phyloP scores from a whole-genome alignment of 2,329 filamentous ascomycete genomes.

The Fusarium foetens region DNA sequence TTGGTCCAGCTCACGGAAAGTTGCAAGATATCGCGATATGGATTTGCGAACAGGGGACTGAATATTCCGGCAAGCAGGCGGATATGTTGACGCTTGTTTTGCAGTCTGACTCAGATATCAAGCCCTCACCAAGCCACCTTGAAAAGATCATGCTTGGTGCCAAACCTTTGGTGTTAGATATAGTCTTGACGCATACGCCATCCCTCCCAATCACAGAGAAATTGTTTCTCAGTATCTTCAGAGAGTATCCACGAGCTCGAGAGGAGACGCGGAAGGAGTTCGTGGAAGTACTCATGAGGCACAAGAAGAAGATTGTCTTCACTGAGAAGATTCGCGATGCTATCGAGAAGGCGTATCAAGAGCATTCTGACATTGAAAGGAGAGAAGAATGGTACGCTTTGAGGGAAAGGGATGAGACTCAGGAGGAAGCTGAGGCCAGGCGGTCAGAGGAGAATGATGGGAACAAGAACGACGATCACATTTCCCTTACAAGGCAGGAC shows the following conservation, averaged over 20 bases:
- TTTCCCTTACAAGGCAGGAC: accelerated
- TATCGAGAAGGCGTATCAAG: background rate
- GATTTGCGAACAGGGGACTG: background rate
- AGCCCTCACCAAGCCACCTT: background rate
- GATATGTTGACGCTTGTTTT: background rate
- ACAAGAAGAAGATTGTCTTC: background rate
- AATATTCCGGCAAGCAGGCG: background rate
- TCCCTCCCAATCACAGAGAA: background rate
- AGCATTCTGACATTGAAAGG: background rate
- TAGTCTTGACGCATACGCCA: background rate
- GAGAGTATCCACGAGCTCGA: background rate
- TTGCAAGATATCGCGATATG: background rate
- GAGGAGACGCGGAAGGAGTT: background rate
- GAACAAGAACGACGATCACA: background rate
- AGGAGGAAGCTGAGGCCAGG: background rate
- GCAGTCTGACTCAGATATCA: background rate
- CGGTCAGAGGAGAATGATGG: background rate
- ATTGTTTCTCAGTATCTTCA: background rate
- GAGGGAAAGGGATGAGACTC: background rate
- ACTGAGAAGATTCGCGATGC: background rate
- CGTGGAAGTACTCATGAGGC: background rate
- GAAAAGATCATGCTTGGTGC: background rate
- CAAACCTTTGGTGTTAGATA: background rate
- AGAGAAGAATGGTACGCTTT: background rate
- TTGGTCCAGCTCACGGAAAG: background rate